Conservation (phyloP, 2,329 filamentous ascomycete genomes). For the Raffaelea arxii region DNA sequence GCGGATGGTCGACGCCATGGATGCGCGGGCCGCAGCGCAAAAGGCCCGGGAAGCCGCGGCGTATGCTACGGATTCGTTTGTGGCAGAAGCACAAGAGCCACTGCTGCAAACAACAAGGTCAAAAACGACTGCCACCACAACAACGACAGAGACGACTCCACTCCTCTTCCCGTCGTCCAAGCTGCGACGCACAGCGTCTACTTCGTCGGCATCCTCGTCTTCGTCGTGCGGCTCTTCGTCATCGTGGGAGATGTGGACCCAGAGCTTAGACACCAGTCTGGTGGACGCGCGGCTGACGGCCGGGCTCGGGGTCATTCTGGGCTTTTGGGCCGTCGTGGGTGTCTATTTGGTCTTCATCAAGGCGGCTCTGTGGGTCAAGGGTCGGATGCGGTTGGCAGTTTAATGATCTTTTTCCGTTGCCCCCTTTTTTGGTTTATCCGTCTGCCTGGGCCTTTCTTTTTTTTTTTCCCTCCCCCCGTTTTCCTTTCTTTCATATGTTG, state of each 20-base stretch:
- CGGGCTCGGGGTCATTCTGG: slow-evolving; percentile 34
- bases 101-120: too few species aligned
- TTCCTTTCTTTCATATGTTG: too few species aligned
- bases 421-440: not conserved
- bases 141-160: slow-evolving; percentile 6
- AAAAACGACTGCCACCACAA: too few species aligned
- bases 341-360: slow-evolving; percentile 40
- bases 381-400: slow-evolving; percentile 8
- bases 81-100: too few species aligned
- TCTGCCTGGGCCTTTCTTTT: not conserved
- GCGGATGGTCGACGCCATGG: slow-evolving; percentile 47
- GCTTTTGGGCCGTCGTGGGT: slow-evolving; percentile 39
- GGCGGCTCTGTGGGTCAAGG: slow-evolving; percentile 17
- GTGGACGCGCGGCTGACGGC: slow-evolving; percentile 34
- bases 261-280: slow-evolving; percentile 28
- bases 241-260: slow-evolving; percentile 35
- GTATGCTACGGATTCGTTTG: not conserved
- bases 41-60: slow-evolving; percentile 7
- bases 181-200: not conserved
- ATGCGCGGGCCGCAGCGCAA: slow-evolving; percentile 29
- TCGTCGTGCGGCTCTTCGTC: too few species aligned
- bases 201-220: too few species aligned
- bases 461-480: not conserved
- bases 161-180: not conserved
- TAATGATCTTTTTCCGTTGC: not conserved